A percentile compares a stretch with the other conserved stretches of the same genome.
phyloP scores from a whole-genome alignment of 495 filamentous ascomycete species.

The Aspergillus sparsus region DNA sequence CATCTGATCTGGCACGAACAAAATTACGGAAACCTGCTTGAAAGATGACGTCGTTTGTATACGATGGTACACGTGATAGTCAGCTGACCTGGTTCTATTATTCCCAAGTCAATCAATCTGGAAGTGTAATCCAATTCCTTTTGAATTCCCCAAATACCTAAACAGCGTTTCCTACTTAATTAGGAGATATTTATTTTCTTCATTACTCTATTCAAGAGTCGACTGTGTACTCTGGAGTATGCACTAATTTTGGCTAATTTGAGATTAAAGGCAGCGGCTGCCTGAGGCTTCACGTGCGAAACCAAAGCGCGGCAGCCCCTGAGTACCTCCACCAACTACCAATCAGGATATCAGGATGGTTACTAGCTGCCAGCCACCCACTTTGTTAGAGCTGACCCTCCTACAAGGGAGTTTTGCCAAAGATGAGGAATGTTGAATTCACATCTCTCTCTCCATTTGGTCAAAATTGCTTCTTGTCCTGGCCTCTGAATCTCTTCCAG shows the following conservation, averaged over 20 bases:
- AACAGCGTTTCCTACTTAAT: no score
- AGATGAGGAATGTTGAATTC: conserved; percentile 6
- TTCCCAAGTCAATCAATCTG: no score
- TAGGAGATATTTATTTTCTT: not conserved
- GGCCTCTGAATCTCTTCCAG: not conserved
- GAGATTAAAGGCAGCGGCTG: not conserved
- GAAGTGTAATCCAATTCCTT: no score
- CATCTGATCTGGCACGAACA: not conserved
- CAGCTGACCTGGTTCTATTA: no score
- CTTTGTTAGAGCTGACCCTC: conserved; percentile 14
- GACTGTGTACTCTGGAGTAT: not conserved
- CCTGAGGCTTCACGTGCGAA: conserved; percentile 13
- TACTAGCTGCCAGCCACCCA: conserved; percentile 23
- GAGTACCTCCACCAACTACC: conserved; percentile 20
- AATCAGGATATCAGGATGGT: conserved; percentile 4
- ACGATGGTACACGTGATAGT: no score
- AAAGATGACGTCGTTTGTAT: conserved; percentile 14
- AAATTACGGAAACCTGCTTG: not conserved
- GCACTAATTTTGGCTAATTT: no score
- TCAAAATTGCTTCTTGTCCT: conserved; percentile 1
- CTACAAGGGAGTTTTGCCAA: conserved; percentile 6
- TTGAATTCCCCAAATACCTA: no score
- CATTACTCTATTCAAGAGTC: not conserved
- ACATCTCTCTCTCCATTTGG: conserved; percentile 3
- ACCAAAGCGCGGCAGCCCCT: conserved; percentile 4